Evolutionary conservation across 1,139 yeast species (phyloP).

Genomic region (Scheffersomyces quercinus): DNA sequence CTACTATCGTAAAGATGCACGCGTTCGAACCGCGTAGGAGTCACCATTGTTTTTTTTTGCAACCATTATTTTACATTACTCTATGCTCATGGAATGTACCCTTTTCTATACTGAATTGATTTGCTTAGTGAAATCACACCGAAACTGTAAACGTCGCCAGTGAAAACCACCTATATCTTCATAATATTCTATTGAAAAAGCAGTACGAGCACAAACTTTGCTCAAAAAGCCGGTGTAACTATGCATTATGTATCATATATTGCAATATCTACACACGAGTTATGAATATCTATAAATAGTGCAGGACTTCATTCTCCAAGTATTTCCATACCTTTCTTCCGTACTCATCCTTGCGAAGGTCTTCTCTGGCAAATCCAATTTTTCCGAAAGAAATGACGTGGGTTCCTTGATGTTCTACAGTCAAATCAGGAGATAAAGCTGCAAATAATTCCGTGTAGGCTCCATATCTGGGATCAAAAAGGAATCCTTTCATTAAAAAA

Average conservation of each 20-base stretch:
- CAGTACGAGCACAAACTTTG: no score
- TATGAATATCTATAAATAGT: no score
- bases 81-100: not conserved
- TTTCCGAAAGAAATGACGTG: constrained; percentile 8
- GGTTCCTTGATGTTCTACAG: constrained; percentile 2
- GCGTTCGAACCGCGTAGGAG: constrained; percentile 22
- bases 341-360: constrained; percentile 4
- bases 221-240: no score
- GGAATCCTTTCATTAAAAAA: not conserved
- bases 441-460: constrained; percentile 24
- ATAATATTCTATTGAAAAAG: no score
- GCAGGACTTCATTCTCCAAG: constrained; percentile 5
- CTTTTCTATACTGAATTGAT: not conserved
- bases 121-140: not conserved
- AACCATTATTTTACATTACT: not conserved
- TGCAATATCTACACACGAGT: no score
- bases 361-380: constrained; percentile 6
- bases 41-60: constrained; percentile 13
- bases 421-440: constrained; percentile 20
- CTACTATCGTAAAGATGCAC: constrained; percentile 30
- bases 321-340: constrained; percentile 6
- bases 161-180: no score
- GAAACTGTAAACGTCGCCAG: no score
- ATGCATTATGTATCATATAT: no score
- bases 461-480: constrained; percentile 12